Evolutionary conservation across 305 asterid genomes (phyloP), one percentile per base, ranked within the genome.

Genomic region (Nicotiana rustica): DNA sequence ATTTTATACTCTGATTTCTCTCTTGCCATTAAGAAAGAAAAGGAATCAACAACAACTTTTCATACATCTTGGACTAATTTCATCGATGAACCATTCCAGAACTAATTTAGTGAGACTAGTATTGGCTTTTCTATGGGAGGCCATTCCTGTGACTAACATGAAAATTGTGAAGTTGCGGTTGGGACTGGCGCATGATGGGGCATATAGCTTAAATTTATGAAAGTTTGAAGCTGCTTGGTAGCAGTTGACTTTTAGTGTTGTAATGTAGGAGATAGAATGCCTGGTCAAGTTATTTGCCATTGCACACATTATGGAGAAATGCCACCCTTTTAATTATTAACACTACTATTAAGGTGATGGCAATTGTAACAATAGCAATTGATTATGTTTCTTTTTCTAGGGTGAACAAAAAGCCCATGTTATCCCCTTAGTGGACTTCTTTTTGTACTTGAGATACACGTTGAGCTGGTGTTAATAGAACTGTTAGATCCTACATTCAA

Each of bases 1-100:
- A 71, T 84, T 6, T 81, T 81, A 80, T 57, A 82, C 76, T 81
- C 6, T 47, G 4, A 52, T 86, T 71, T 47, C 69, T 33, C 56
- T 59, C 69, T 68, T 18, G 1, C 78, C 65, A 66, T 33, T 67
- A 29, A 57, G 56, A 44, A 57, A 4, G 67, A 66, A 55, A 8
- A 21, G 79, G n/a, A 56, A 49, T 73, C 36, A 19, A 29, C n/a
- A 73, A 14, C 79, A 13, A 25, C 49, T 73, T 18, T 73, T 49
- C 62, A 49, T 49, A 73, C 38, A 49, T 19, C 64, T 25, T 10
- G 19, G 6, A 19, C 64, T 49, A 49, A 60, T 49, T 75, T 35
- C 64, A 49, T 75, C 14, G 10, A 25, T 25, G 44, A 13, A 21
- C 14, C 52, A 25, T 33, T 49, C 29, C 31, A 49, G 21, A 75